Evolutionary conservation across 73 alveolate species (phyloP).

Genomic region (Durusdinium trenchii): DNA sequence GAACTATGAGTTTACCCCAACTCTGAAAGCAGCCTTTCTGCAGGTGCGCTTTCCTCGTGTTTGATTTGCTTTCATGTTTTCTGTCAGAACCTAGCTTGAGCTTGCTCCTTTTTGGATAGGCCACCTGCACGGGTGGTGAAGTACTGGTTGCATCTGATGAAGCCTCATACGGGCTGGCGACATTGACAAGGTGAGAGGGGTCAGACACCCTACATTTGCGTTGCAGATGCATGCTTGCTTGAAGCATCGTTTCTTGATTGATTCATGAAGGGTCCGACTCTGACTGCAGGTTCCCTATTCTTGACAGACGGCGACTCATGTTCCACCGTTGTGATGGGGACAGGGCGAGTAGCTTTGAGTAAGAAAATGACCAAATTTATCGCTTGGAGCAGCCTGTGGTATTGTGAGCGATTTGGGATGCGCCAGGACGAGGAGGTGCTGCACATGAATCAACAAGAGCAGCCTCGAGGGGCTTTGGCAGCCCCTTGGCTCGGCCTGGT

Average conservation of each 20-base stretch:
- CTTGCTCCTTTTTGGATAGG: neutral
- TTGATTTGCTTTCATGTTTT: too few species aligned
- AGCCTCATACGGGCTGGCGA: slow-evolving; percentile 44
- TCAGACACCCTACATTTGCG: neutral
- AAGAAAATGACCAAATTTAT: neutral
- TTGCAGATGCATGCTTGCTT: neutral
- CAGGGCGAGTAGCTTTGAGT: neutral
- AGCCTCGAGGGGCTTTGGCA: slow-evolving; percentile 93
- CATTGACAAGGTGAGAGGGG: neutral
- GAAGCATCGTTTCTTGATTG: too few species aligned
- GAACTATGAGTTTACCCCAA: slow-evolving; percentile 35
- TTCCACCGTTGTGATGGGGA: slow-evolving; percentile 58
- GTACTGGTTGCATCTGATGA: slow-evolving; percentile 26
- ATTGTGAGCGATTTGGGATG: neutral
- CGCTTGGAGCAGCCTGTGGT: too few species aligned
- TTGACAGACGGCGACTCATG: slow-evolving; percentile 38
- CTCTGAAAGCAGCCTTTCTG: slow-evolving; percentile 30
- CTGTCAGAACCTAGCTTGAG: too few species aligned
- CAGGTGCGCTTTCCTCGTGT: too few species aligned
- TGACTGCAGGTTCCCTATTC: slow-evolving; percentile 66
- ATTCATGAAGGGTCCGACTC: too few species aligned
- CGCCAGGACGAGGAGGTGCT: neutral
- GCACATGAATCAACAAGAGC: slow-evolving; percentile 75
- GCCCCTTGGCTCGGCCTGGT: slow-evolving; percentile 25
- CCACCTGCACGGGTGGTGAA: slow-evolving; percentile 53